A percentile compares a stretch with the other conserved stretches of the same genome.
These are phyloP conservation scores for Beauveria bassiana DNA, from an alignment of 2,329 filamentous ascomycete genomes.

Conservation along the genomic window DNA sequence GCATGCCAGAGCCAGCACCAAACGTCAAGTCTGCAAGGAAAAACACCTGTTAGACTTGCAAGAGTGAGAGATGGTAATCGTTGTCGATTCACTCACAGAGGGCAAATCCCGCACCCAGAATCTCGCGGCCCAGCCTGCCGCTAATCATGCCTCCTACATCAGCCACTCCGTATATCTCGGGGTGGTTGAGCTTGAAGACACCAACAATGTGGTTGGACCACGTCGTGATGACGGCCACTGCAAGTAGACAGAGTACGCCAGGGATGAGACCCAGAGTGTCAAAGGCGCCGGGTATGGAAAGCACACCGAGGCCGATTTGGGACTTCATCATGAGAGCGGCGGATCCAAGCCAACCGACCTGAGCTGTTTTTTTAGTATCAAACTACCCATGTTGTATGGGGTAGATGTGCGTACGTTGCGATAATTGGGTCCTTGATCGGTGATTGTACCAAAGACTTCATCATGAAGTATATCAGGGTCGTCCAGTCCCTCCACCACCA, in stretches of 20 bases:
- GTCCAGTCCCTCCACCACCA: no score
- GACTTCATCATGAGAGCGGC: background rate
- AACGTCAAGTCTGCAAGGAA: background rate
- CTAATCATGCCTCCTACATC: constrained; percentile 31
- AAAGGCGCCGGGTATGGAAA: background rate
- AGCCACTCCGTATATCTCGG: constrained; percentile 43
- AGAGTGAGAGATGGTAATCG: background rate
- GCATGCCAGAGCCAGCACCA: background rate
- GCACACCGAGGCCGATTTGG: background rate
- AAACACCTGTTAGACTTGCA: no score
- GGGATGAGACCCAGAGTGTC: constrained; percentile 24
- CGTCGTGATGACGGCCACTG: constrained; percentile 34
- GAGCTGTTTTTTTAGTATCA: no score
- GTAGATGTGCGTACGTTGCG: background rate
- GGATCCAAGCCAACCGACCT: background rate
- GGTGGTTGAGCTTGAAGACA: constrained; percentile 42
- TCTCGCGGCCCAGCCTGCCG: no score
- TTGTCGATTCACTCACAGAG: constrained; percentile 21
- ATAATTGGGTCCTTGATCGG: background rate
- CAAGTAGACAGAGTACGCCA: constrained; percentile 35
- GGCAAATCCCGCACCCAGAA: constrained; percentile 26
- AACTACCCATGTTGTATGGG: background rate
- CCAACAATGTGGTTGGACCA: constrained; percentile 43
- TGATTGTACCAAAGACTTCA: background rate
- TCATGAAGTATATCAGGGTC: no score